Conservation (phyloP, 2,329 filamentous ascomycete genomes). For the Chalara sp. region DNA sequence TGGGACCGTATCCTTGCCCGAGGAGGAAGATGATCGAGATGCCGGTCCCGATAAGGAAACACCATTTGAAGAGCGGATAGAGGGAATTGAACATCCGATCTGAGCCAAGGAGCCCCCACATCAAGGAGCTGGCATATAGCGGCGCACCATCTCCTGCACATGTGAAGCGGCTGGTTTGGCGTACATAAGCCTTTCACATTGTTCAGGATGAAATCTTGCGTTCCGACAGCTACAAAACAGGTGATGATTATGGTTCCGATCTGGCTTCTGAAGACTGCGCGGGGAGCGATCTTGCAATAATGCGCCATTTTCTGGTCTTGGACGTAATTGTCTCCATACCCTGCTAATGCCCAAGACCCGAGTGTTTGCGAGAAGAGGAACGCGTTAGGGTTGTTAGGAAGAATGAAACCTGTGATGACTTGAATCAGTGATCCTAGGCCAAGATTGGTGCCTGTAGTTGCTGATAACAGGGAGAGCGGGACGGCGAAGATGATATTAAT, state of each 20-base stretch:
- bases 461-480: conserved; percentile 36
- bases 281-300: conserved; percentile 36
- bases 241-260: conserved; percentile 38
- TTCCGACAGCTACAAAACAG: conserved; percentile 34
- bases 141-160: conserved; percentile 24
- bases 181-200: conserved; percentile 27
- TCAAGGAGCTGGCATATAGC: conserved; percentile 27
- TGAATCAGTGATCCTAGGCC: conserved; percentile 35
- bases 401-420: conserved; percentile 34
- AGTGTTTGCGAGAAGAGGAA: conserved; percentile 35
- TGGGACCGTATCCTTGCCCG: conserved; percentile 28
- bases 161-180: conserved; percentile 9
- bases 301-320: conserved; percentile 35
- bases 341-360: conserved; percentile 30
- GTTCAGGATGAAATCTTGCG: conserved; percentile 33
- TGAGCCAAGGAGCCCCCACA: conserved; percentile 32
- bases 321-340: conserved; percentile 29
- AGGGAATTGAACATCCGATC: conserved; percentile 34
- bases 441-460: conserved; percentile 38
- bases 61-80: conserved; percentile 38
- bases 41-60: conserved; percentile 34
- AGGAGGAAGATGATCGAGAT: conserved; percentile 31
- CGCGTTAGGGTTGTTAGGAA: conserved; percentile 28
- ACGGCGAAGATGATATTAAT: conserved; percentile 31
- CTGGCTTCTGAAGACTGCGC: conserved; percentile 34